A percentile compares a stretch with the other conserved stretches of the same genome.
Conservation (phyloP, 2,329 filamentous ascomycete species). For the Leptosphaerulina australis region DNA sequence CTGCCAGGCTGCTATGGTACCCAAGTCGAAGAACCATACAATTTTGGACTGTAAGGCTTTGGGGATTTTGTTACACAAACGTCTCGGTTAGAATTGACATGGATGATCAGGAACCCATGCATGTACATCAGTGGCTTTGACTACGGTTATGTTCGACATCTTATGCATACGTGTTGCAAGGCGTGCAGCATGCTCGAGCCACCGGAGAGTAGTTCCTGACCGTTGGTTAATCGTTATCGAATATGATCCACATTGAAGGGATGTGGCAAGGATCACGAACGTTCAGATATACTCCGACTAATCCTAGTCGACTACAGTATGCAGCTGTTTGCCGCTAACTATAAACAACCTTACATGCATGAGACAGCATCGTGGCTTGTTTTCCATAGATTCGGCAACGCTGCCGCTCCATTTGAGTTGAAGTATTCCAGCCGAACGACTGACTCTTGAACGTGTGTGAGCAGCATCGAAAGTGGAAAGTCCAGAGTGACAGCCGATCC, state of each 20-base stretch:
- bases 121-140: not conserved
- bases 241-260: not conserved
- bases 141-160: constrained; percentile 2
- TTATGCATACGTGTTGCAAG: not conserved
- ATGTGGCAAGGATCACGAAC: constrained; percentile 1
- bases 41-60: constrained; percentile 1
- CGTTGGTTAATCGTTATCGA: not conserved
- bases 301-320: constrained; percentile 6
- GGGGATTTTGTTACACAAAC: not conserved
- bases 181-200: not conserved
- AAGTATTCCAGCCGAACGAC: constrained; percentile 4
- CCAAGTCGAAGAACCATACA: not conserved
- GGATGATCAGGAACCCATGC: constrained; percentile 8
- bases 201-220: constrained; percentile 1
- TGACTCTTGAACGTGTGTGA: not conserved
- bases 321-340: constrained; percentile 12
- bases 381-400: constrained; percentile 13
- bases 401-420: constrained; percentile 5
- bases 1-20: not conserved
- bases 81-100: not conserved
- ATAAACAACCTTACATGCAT: constrained; percentile 11
- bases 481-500: not conserved
- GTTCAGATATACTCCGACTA: constrained; percentile 14
- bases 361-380: constrained; percentile 13
- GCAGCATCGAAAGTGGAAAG: constrained; percentile 8